A percentile compares a stretch with the other conserved stretches of the same genome.
These are phyloP conservation scores for Leccinum imitatum DNA, from an alignment of 768 basidiomycete species.

Conservation along the genomic window DNA sequence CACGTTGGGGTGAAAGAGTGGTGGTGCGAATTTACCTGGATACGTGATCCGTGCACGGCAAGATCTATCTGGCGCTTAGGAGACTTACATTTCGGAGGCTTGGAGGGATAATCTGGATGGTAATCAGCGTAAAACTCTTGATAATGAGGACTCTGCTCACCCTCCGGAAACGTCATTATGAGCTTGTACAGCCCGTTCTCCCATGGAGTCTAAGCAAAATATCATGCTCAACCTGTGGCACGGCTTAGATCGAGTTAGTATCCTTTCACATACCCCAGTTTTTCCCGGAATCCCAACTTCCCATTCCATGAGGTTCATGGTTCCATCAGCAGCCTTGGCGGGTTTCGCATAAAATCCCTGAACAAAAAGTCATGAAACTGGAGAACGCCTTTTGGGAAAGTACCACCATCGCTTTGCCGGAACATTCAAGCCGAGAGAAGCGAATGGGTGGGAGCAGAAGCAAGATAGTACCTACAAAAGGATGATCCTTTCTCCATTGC, in stretches of 20 bases:
- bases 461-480: slow-evolving; percentile 70
- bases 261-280: slow-evolving; percentile 58
- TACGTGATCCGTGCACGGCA: slow-evolving; percentile 8
- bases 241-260: slow-evolving; percentile 4
- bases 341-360: slow-evolving; percentile 99
- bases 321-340: slow-evolving; percentile 83
- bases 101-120: slow-evolving; percentile 83
- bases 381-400: background rate
- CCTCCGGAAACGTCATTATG: slow-evolving; percentile 94
- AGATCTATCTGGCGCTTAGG: slow-evolving; percentile 1
- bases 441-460: slow-evolving; percentile 2
- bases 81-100: slow-evolving; percentile 85
- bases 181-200: slow-evolving; percentile 96
- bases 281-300: slow-evolving; percentile 99
- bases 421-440: slow-evolving; percentile 1
- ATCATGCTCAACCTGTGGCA: slow-evolving; percentile 15
- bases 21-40: slow-evolving; percentile 93
- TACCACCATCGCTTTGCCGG: background rate
- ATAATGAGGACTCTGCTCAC: slow-evolving; percentile 39
- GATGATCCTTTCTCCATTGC: slow-evolving; percentile 98
- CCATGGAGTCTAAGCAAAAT: slow-evolving; percentile 79
- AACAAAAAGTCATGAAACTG: slow-evolving; percentile 2
- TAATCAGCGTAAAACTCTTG: slow-evolving; percentile 9
- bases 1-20: slow-evolving; percentile 97
- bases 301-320: slow-evolving; percentile 97